phyloP scores from a whole-genome alignment of 768 basidiomycete species.

The Rhodotorula graminis region DNA sequence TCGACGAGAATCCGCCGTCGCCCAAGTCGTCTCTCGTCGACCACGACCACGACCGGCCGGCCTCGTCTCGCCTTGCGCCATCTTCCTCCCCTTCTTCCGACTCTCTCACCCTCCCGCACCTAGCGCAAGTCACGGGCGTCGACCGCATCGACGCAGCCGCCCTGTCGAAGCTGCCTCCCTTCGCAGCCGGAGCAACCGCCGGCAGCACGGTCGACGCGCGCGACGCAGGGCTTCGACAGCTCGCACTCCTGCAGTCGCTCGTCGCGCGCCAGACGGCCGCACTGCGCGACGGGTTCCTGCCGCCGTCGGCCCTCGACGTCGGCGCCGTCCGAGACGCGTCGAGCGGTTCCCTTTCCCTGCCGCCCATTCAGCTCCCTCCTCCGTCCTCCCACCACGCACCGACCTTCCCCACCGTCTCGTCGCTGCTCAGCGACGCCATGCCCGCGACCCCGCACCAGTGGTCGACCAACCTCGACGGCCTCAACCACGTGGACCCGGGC shows the following conservation, averaged over 20 bases:
- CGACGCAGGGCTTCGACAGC: neutral
- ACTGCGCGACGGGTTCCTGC: neutral
- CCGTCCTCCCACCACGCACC: neutral
- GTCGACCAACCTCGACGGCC: slow-evolving; percentile 10
- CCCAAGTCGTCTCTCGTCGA: neutral
- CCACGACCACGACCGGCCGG: neutral
- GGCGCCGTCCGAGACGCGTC: too few relatives aligned
- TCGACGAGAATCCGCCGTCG: neutral
- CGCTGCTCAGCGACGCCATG: neutral
- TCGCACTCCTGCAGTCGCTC: slow-evolving; percentile 4
- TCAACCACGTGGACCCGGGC: slow-evolving; percentile 6
- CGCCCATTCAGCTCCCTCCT: neutral
- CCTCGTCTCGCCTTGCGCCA: neutral
- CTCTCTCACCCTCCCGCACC: neutral
- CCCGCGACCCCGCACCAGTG: neutral
- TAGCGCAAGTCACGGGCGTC: neutral
- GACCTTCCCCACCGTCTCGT: too few relatives aligned
- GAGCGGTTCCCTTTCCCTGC: neutral
- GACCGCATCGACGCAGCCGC: neutral
- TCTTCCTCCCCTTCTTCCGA: neutral
- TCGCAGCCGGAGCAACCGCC: neutral
- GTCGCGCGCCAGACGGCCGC: neutral
- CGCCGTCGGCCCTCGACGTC: neutral
- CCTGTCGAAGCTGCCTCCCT: neutral
- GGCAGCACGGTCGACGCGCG: neutral